These are phyloP conservation scores for Jamesozyma jinghongensis DNA, from an alignment of 805 yeast species.

Conservation along the genomic window DNA sequence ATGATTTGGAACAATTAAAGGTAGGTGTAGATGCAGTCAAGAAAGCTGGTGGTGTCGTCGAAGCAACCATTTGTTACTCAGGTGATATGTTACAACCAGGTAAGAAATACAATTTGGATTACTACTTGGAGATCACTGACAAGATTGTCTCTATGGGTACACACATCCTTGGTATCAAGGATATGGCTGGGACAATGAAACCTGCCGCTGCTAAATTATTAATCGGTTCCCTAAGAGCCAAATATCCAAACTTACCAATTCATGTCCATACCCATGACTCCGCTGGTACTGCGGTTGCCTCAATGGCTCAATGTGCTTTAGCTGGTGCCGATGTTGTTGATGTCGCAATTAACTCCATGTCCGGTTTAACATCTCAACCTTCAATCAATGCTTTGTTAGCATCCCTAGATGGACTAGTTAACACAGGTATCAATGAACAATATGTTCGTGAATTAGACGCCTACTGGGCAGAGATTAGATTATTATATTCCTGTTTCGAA, in stretches of 20 bases:
- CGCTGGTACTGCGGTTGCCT: slow-evolving; percentile 98
- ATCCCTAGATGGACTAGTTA: slow-evolving; percentile 77
- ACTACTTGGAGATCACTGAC: slow-evolving; percentile 75
- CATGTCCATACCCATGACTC: slow-evolving; percentile 99
- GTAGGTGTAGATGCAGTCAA: slow-evolving; percentile 97
- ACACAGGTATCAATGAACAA: slow-evolving; percentile 59
- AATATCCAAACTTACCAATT: slow-evolving; percentile 89
- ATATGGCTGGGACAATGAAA: slow-evolving; percentile 98
- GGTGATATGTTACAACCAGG: slow-evolving; percentile 97
- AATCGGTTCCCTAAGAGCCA: slow-evolving; percentile 70
- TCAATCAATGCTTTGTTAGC: slow-evolving; percentile 89
- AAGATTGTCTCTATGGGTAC: slow-evolving; percentile 89
- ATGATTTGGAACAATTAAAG: slow-evolving; percentile 90
- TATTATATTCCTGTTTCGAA: slow-evolving; percentile 92
- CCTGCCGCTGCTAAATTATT: slow-evolving; percentile 85
- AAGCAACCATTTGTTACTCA: slow-evolving; percentile 96
- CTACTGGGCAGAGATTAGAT: slow-evolving; percentile 98
- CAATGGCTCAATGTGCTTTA: slow-evolving; percentile 86
- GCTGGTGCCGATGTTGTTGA: slow-evolving; percentile 99
- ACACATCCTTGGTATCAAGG: slow-evolving; percentile 94
- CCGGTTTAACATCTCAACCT: slow-evolving; percentile 98
- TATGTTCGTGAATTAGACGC: slow-evolving; percentile 77
- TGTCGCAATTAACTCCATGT: slow-evolving; percentile 93
- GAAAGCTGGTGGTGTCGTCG: slow-evolving; percentile 98
- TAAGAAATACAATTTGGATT: slow-evolving; percentile 90